These are phyloP conservation scores for Solanum chmielewskii DNA, from an alignment of 257 asterid species.

Conservation along the genomic window DNA sequence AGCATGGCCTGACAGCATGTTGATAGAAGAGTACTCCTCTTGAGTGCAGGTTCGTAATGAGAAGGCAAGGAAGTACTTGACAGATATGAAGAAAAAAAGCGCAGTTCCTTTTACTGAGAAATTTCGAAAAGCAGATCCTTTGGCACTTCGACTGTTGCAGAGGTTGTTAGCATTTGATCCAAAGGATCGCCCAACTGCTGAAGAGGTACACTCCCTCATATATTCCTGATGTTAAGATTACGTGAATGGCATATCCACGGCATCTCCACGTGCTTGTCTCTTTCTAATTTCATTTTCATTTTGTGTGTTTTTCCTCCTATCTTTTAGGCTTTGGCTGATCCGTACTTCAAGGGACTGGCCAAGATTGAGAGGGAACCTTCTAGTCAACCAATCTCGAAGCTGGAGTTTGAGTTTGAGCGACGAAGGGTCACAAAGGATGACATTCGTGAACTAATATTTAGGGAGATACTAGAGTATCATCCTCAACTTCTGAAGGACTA, in stretches of 20 bases:
- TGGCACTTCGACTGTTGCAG: constrained; percentile 60
- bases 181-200: constrained; percentile 90
- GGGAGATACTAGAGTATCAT: constrained; percentile 80
- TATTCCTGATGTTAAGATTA: neutral
- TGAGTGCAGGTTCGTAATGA: constrained; percentile 77
- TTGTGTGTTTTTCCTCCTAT: neutral
- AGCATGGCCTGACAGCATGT: neutral
- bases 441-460: constrained; percentile 61
- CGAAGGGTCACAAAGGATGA: constrained; percentile 78
- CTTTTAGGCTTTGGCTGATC: constrained; percentile 81
- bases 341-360: constrained; percentile 83
- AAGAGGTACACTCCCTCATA: constrained; percentile 37
- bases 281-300: neutral
- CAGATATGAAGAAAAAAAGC: constrained; percentile 60
- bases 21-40: neutral
- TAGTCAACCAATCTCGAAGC: constrained; percentile 69
- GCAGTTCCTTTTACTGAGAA: constrained; percentile 53
- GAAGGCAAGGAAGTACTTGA: constrained; percentile 82
- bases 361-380: constrained; percentile 89
- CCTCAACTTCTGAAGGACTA: constrained; percentile 84
- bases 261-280: neutral
- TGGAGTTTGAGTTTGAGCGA: constrained; percentile 87
- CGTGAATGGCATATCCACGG: neutral
- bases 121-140: constrained; percentile 58
- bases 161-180: constrained; percentile 87